Evolutionary conservation across 768 basidiomycete species (phyloP).

Genomic region (Sarcomyxa edulis): DNA sequence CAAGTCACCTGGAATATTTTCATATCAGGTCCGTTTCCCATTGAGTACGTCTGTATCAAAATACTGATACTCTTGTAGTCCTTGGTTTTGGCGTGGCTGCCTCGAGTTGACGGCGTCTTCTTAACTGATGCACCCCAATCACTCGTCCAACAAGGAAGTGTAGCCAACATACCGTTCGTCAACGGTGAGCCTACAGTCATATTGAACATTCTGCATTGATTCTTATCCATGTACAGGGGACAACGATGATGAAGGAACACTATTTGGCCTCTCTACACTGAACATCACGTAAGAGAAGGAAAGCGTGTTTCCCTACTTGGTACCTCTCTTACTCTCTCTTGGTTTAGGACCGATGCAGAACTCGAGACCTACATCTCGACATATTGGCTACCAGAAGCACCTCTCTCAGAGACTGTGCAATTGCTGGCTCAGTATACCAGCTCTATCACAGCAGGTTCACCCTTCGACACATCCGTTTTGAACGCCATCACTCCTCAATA

Average conservation of each 20-base stretch:
- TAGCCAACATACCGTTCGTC: conserved; percentile 43
- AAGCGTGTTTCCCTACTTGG: conserved; percentile 1
- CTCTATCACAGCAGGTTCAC: conserved; percentile 41
- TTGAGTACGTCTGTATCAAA: background rate
- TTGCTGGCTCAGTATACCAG: conserved; percentile 32
- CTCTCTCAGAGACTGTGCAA: conserved; percentile 20
- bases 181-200: conserved; percentile 15
- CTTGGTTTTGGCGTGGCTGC: conserved; percentile 40
- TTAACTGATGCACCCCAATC: conserved; percentile 38
- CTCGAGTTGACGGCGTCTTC: conserved; percentile 44
- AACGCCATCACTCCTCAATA: conserved; percentile 43
- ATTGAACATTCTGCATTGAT: too few relatives aligned
- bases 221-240: conserved; percentile 23
- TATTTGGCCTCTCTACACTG: conserved; percentile 17
- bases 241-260: conserved; percentile 40
- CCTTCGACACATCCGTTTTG: conserved; percentile 40
- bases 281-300: conserved; percentile 28
- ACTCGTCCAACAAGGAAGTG: conserved; percentile 34
- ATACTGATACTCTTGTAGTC: conserved; percentile 26
- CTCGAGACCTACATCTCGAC: conserved; percentile 22
- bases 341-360: conserved; percentile 15
- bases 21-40: conserved; percentile 27
- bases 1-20: conserved; percentile 29
- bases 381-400: conserved; percentile 18
- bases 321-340: background rate